Evolutionary conservation across 352 stramenopile genomes (phyloP), one percentile per base, ranked within the genome.

Genomic region (Halophytophthora batemanensis): DNA sequence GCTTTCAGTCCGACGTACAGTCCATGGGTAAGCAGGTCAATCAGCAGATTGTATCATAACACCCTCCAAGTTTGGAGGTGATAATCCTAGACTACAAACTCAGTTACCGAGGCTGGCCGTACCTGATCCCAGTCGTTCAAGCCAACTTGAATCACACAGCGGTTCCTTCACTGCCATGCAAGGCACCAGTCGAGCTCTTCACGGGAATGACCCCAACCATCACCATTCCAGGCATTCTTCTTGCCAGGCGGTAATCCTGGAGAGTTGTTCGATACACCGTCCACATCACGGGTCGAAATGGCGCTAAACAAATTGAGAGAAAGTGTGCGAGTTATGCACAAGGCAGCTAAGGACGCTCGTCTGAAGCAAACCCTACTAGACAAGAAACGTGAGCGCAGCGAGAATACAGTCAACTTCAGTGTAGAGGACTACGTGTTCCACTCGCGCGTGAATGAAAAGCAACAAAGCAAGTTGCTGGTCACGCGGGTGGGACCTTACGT

Each of bases 21-120:
- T 14, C 68, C 64, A 2, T 78, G 64, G 56, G 45, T 65, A 1
- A 76, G 66, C 29, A 58, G 66, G 31, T 66, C 61, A 0, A 44
- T 71, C 0, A 60, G 64, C 25, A 22, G 68, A 1, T 38, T 69
- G 2, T 69, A 71, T 13, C 40, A 50, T 10, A 55, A 61, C 31
- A 41, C 64, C 18, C 22, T 77, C 0, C 64, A 77, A 59, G 58
- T 62, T 2, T 68, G 1, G 37, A 37, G 12, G 37, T 53, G 0
- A 37, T 68, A 28, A 48, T 61, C 13, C 40, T 53, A 1, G 37
- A 59, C 7, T 66, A 54, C 43, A 61, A 61, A 10, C 12, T 72
- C 1, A n/a, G 25, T 19, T 28, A 53, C 2, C 38, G 47, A 10
- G 52, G 64, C 21, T 74, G 55, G 60, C 31, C 40, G 0, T 60